Conservation (phyloP, 768 basidiomycete species). For the Termitomyces heimii region DNA sequence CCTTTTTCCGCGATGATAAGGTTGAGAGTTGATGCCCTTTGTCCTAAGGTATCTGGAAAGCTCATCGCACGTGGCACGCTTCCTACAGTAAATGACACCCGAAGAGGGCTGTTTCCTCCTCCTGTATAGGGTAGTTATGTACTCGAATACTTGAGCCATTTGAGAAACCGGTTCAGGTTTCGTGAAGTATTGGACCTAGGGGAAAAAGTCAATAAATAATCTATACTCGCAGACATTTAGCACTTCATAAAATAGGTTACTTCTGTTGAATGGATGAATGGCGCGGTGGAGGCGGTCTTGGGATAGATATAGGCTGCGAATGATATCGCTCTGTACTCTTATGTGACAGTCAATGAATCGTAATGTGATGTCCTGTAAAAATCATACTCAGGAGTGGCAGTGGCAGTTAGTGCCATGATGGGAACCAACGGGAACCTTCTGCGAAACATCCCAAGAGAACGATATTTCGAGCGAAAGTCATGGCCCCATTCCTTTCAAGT, state of each 20-base stretch:
- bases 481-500: conserved; percentile 73
- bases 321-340: conserved; percentile 74
- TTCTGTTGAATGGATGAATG: conserved; percentile 75
- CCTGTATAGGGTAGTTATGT: conserved; percentile 56
- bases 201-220: background rate
- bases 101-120: conserved; percentile 55
- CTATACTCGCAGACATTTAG: background rate
- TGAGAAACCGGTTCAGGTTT: conserved; percentile 43
- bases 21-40: conserved; percentile 60
- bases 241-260: conserved; percentile 81
- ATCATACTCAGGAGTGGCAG: conserved; percentile 63
- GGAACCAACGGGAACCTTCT: conserved; percentile 62
- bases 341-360: background rate
- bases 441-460: conserved; percentile 66
- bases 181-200: conserved; percentile 63
- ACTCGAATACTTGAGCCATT: conserved; percentile 62
- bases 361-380: background rate
- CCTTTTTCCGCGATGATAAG: conserved; percentile 73
- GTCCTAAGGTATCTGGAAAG: conserved; percentile 57
- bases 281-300: conserved; percentile 52
- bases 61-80: conserved; percentile 58
- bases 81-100: conserved; percentile 79
- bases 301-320: conserved; percentile 57
- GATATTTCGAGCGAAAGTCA: conserved; percentile 71
- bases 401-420: conserved; percentile 85